These are phyloP conservation scores for Ascochyta clinopodiicola DNA, from an alignment of 2,329 filamentous ascomycete genomes.

Conservation along the genomic window DNA sequence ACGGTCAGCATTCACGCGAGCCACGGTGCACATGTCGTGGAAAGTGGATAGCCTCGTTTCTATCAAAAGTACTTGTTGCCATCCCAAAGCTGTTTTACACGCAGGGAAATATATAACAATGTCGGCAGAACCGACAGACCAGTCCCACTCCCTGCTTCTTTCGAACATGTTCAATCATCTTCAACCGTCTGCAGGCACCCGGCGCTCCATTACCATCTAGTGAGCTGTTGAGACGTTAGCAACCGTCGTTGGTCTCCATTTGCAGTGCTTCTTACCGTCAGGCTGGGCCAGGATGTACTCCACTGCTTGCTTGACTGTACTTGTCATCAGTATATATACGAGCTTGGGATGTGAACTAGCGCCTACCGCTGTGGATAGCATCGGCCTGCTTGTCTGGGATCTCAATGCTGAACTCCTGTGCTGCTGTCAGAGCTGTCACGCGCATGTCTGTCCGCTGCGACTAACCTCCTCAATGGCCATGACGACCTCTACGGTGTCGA, in stretches of 20 bases:
- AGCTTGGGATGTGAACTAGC: neutral
- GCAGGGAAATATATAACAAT: slow-evolving; percentile 47
- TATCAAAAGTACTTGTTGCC: slow-evolving; percentile 47
- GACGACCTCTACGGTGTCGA: slow-evolving; percentile 98
- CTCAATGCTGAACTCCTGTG: slow-evolving; percentile 85
- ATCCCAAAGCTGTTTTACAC: slow-evolving; percentile 49
- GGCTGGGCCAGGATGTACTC: slow-evolving; percentile 93
- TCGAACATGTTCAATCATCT: slow-evolving; percentile 12
- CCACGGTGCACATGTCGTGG: slow-evolving; percentile 7
- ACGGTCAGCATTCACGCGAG: neutral
- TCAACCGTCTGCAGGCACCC: slow-evolving; percentile 25
- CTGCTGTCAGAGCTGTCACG: slow-evolving; percentile 19
- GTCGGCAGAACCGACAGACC: slow-evolving; percentile 40
- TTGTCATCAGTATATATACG: slow-evolving; percentile 40
- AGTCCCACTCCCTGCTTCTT: slow-evolving; percentile 38
- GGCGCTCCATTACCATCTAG: slow-evolving; percentile 30
- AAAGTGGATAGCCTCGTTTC: slow-evolving; percentile 44
- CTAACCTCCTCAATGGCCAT: slow-evolving; percentile 99
- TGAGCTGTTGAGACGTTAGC: slow-evolving; percentile 43
- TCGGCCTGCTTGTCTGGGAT: slow-evolving; percentile 98
- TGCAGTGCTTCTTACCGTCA: slow-evolving; percentile 71
- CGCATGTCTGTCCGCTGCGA: slow-evolving; percentile 15
- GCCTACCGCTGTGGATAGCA: slow-evolving; percentile 88
- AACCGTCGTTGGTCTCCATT: neutral
- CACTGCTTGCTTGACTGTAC: slow-evolving; percentile 86